Evolutionary conservation across 768 basidiomycete genomes (phyloP).

Genomic region (Hypsizygus marmoreus): DNA sequence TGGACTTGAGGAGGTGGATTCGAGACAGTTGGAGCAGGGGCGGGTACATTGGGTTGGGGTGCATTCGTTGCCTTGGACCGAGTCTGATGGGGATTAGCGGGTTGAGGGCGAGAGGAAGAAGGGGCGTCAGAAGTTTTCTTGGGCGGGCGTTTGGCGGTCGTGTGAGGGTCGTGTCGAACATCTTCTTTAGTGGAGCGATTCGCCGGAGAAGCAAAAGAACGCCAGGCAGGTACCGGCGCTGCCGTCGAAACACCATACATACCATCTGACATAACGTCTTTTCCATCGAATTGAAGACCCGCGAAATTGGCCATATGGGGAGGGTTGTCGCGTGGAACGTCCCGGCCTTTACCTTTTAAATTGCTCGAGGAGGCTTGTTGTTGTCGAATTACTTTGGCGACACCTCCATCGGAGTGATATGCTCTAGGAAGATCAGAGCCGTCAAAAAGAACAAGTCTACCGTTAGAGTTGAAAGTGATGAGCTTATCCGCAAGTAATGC

Average conservation of each 20-base stretch:
- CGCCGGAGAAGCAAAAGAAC: neutral
- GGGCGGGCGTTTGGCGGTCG: too few relatives aligned
- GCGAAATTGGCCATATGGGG: slow-evolving; percentile 12
- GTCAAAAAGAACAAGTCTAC: slow-evolving; percentile 3
- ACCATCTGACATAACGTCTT: neutral
- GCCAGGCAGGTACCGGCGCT: neutral
- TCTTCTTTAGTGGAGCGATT: slow-evolving; percentile 1
- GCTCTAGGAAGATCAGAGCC: slow-evolving; percentile 8
- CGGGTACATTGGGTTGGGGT: too few relatives aligned
- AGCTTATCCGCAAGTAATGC: slow-evolving; percentile 6
- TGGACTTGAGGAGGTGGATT: neutral
- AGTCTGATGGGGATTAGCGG: too few relatives aligned
- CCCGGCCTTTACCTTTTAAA: slow-evolving; percentile 9
- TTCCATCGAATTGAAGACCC: slow-evolving; percentile 5
- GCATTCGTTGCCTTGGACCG: too few relatives aligned
- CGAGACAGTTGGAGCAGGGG: neutral
- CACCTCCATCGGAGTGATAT: neutral
- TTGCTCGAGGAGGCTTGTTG: neutral
- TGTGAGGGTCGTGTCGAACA: neutral
- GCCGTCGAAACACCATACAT: neutral
- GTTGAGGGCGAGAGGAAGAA: too few relatives aligned
- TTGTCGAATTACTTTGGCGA: neutral
- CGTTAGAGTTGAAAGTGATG: neutral
- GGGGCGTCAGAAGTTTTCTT: too few relatives aligned
- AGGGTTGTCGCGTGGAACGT: neutral